Evolutionary conservation across 768 basidiomycete species (phyloP), one percentile per base, ranked within the genome.

Genomic region (Russula olivacea): DNA sequence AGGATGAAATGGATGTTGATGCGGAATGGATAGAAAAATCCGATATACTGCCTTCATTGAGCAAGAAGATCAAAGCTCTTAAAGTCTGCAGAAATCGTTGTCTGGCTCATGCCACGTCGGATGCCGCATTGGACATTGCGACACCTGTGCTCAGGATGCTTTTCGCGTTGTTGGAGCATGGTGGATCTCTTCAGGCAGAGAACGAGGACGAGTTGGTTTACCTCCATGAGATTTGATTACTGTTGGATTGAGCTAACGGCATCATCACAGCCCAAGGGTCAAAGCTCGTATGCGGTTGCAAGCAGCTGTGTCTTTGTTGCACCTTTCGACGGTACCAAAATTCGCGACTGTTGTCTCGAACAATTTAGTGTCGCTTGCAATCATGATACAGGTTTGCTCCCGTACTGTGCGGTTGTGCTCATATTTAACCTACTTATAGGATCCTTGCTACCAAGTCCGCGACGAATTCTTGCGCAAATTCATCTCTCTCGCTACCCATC

Each of bases 381-480:
- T 92, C 47, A 82, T 83, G 0, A 81, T 89, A 19, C 93, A 97
- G 78, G 93, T 93, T 61, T 61, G 79, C 71, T 11, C 49, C 25
- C 12, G 9, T 40, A 12, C 5, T 45, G 25, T 21, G 34, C 19
- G 10, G n/a, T 4, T 28, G 47, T 49, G 49, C 59, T 5, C 41
- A 10, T 19, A 55, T 28, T 66, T 28, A 21, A 17, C 56, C 43
- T 19, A 23, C 14, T 28, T 50, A 21, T 70, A 97, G 91, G 96
- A 99, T 69, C 78, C 91, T 0, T 91, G 87, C 69, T 97, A 86
- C 72, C 84, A 92, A 66, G 91, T 98, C 50, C 89, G 97, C 49
- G 76, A 84, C 60, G 75, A 69, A 4, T 95, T 96, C 76, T 72
- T 98, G 56, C 81, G 76, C 28, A 97, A 97, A 73, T 76, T 94